Percentiles rank a stretch among this genome's conserved stretches.
phyloP scores from a whole-genome alignment of 352 stramenopile genomes.

The Globisporangium sylvaticum region DNA sequence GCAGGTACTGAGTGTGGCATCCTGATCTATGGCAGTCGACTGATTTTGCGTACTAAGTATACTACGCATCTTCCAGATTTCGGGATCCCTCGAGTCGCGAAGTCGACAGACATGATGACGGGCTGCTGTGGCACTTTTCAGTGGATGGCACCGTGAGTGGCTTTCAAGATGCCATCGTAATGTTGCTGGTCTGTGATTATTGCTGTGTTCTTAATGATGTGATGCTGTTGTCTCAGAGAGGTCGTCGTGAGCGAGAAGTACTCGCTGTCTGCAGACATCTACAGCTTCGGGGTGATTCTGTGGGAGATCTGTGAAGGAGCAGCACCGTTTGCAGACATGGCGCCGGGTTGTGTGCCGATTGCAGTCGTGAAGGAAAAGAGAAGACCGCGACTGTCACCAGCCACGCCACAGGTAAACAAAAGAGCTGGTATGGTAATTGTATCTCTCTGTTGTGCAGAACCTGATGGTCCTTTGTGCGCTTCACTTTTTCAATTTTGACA shows the following conservation, averaged over 20 bases:
- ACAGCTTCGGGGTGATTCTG: slow-evolving; percentile 79
- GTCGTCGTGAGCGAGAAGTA: slow-evolving; percentile 65
- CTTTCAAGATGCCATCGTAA: not conserved
- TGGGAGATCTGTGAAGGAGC: slow-evolving; percentile 76
- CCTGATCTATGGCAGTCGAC: too few relatives aligned
- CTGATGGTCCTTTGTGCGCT: not conserved
- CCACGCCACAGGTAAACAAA: slow-evolving; percentile 42
- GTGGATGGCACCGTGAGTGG: slow-evolving; percentile 77
- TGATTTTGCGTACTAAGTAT: not conserved
- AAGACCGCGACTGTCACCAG: slow-evolving; percentile 48
- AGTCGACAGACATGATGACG: slow-evolving; percentile 56
- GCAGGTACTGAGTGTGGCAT: slow-evolving; percentile 28
- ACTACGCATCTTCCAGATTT: slow-evolving; percentile 39
- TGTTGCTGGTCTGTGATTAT: not conserved
- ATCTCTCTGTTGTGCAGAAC: not conserved
- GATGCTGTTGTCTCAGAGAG: slow-evolving; percentile 30
- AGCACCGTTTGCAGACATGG: slow-evolving; percentile 56
- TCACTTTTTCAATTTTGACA: slow-evolving; percentile 17
- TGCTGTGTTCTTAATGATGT: not conserved
- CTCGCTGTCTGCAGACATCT: slow-evolving; percentile 68
- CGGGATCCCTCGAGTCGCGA: slow-evolving; percentile 61
- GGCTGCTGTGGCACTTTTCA: slow-evolving; percentile 78
- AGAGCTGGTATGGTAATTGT: not conserved
- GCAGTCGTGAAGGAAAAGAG: slow-evolving; percentile 66
- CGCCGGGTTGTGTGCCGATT: slow-evolving; percentile 51